Percentiles rank a stretch among this genome's conserved stretches.
phyloP scores from a whole-genome alignment of 2,329 filamentous ascomycete genomes.

The Leptographium lundbergii region DNA sequence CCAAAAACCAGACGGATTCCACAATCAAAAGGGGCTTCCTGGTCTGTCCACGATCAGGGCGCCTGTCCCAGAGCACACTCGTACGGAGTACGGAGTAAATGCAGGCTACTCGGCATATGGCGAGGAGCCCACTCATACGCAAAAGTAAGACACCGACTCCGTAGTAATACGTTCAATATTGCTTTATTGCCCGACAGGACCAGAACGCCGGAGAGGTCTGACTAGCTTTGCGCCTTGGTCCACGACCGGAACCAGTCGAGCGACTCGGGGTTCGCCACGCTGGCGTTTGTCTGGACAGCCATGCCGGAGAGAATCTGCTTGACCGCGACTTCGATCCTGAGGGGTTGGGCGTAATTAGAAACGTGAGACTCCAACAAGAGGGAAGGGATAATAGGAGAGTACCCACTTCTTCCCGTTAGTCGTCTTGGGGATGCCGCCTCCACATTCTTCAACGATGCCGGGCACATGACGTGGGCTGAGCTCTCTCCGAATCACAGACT shows the following conservation, averaged over 20 bases:
- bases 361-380: background rate
- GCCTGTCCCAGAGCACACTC: background rate
- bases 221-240: slow-evolving; percentile 39
- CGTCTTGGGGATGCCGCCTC: slow-evolving; percentile 74
- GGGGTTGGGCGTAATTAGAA: slow-evolving; percentile 11
- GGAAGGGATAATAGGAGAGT: background rate
- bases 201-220: background rate
- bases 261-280: slow-evolving; percentile 83
- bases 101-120: no score
- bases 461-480: slow-evolving; percentile 86
- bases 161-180: background rate
- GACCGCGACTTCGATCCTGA: slow-evolving; percentile 79
- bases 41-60: background rate
- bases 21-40: background rate
- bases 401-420: slow-evolving; percentile 89
- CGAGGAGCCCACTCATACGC: background rate
- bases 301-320: slow-evolving; percentile 90
- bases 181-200: background rate
- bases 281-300: slow-evolving; percentile 78
- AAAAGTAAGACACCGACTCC: background rate
- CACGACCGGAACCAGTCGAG: slow-evolving; percentile 80
- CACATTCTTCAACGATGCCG: slow-evolving; percentile 65
- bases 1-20: background rate
- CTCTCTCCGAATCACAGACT: slow-evolving; percentile 57
- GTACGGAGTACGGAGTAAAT: background rate